phyloP scores from a whole-genome alignment of 2,329 filamentous ascomycete species.

The Raffaelea ambrosiae region DNA sequence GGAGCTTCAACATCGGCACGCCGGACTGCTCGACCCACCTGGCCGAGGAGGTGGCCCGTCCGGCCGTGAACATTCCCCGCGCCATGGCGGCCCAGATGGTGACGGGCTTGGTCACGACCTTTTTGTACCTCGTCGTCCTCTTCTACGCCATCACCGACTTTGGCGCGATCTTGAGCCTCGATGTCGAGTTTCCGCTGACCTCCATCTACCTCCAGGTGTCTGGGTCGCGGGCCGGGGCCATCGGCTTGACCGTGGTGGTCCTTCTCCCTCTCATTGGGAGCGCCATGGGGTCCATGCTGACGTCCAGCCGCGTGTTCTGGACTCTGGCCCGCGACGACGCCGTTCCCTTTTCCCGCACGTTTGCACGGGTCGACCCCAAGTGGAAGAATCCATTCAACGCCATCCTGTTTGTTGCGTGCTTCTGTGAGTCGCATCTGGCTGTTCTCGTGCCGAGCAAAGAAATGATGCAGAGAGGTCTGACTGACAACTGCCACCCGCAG shows the following conservation, averaged over 20 bases:
- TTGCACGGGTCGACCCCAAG: slow-evolving; percentile 41
- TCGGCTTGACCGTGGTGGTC: slow-evolving; percentile 9
- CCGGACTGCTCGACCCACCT: neutral
- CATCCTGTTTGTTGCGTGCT: slow-evolving; percentile 40
- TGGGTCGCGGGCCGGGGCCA: neutral
- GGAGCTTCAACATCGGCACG: neutral
- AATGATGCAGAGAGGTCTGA: too few relatives aligned
- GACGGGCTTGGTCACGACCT: neutral
- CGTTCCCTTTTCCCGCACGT: slow-evolving; percentile 45
- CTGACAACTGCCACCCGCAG: too few relatives aligned
- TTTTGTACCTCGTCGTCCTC: neutral
- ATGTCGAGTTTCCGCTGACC: neutral
- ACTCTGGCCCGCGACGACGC: slow-evolving; percentile 49
- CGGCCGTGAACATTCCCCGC: neutral
- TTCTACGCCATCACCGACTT: neutral
- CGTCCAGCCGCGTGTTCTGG: slow-evolving; percentile 28
- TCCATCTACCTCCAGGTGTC: neutral
- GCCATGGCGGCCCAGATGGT: neutral
- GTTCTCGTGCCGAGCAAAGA: too few relatives aligned
- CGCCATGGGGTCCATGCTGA: neutral
- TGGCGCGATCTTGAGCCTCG: neutral
- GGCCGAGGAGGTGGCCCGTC: neutral
- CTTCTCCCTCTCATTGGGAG: neutral
- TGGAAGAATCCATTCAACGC: slow-evolving; percentile 51
- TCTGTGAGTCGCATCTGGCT: too few relatives aligned